Evolutionary conservation across 1,284 basidiomycete species (phyloP), one percentile per base, ranked within the genome.

Genomic region (Trichosporon sp.): DNA sequence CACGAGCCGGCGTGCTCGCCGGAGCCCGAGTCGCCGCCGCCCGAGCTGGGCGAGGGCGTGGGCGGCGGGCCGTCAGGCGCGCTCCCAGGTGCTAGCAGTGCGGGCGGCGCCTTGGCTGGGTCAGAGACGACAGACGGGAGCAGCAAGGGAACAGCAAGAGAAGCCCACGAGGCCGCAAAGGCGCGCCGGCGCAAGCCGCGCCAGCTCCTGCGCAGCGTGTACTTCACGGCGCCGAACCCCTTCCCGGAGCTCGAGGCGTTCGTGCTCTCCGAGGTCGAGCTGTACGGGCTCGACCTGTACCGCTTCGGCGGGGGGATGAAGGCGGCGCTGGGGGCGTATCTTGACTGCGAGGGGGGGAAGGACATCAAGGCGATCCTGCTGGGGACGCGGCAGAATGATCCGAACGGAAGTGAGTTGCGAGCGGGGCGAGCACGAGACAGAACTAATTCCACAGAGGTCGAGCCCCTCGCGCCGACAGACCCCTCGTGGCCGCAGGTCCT

Each of bases 151-250:
- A 23, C 21, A 51, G 47, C 21, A 15, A 11, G 23, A n/a, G 9
- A 60, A 32, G 29, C 2, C 9, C 47, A 21, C 7, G 47, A 51
- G 11, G 7, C 12, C 42, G 2, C 65, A 64, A 7, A 18, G 3
- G 47, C 18, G 18, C 21, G 47, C 7, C 47, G 47, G 8, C 47
- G 47, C 15, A 60, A 60, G 35, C 74, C 70, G 13, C 83, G 81
- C 53, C 80, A 86, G n/a, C 86, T 87, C 0, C 90, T 96, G 70
- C 86, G 88, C 11, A 87, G 92, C 1, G 85, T 98, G 67, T 97
- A 98, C 84, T 95, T 99, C 70, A 91, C 95, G 3, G 91, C 92
- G 2, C 89, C 91, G 0, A 92, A 93, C 1, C 93, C 96, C 0
- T 99, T 99, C 78, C 85, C 87, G 1, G 86, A 88, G 65, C 88